phyloP scores from a whole-genome alignment of 768 basidiomycete genomes.

The Phanerodontia chrysosporium region DNA sequence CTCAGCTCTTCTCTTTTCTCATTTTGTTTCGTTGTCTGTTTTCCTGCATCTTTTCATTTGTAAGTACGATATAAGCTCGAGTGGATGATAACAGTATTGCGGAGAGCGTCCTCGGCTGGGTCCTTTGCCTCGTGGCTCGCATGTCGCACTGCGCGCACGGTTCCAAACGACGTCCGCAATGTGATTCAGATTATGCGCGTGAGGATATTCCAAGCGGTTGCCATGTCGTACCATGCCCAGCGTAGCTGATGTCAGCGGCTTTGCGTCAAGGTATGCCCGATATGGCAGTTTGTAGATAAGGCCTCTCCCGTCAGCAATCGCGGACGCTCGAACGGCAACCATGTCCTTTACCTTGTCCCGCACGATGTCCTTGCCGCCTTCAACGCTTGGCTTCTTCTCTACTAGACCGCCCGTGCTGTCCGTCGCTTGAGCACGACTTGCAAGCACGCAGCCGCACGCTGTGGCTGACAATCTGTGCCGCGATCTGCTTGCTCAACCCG shows the following conservation, averaged over 20 bases:
- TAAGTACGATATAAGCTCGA: conserved; percentile 18
- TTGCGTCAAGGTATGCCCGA: background rate
- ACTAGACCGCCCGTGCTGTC: background rate
- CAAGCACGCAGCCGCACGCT: background rate
- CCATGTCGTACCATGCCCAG: background rate
- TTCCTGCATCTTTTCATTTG: conserved; percentile 18
- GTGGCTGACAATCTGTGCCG: no score
- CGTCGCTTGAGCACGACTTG: background rate
- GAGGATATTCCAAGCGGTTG: background rate
- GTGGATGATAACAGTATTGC: conserved; percentile 16
- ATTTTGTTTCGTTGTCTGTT: conserved; percentile 12
- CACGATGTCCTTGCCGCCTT: background rate
- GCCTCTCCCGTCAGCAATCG: no score
- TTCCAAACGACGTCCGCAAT: background rate
- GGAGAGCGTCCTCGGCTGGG: conserved; percentile 2
- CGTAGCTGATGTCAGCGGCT: background rate
- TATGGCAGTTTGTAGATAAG: background rate
- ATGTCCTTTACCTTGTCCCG: background rate
- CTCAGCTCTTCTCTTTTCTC: conserved; percentile 4
- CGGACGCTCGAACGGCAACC: background rate
- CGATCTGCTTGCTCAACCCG: no score
- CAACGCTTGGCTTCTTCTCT: background rate
- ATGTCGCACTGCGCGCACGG: background rate
- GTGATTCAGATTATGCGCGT: background rate
- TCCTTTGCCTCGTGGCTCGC: background rate